A percentile compares a stretch with the other conserved stretches of the same genome.
phyloP scores from a whole-genome alignment of 257 asterid species.

The Solanum pinnatisectum region DNA sequence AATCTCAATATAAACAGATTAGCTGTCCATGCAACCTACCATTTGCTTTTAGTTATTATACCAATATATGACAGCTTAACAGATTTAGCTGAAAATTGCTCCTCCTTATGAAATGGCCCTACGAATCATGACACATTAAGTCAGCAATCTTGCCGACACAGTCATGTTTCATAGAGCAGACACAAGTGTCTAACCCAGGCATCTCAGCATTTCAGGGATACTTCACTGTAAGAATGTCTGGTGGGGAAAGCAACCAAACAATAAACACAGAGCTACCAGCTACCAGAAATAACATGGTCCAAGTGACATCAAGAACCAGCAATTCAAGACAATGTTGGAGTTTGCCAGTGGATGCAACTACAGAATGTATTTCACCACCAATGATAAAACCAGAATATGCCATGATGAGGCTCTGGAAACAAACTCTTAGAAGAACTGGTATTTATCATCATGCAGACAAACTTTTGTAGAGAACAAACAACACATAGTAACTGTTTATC shows the following conservation, averaged over 20 bases:
- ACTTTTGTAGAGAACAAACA: background rate
- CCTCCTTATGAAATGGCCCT: background rate
- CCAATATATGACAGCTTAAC: background rate
- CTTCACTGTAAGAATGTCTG: background rate
- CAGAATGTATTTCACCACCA: background rate
- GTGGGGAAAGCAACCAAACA: background rate
- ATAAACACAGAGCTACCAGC: background rate
- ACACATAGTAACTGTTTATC: background rate
- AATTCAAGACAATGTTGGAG: background rate
- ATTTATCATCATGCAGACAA: background rate
- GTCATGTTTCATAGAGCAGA: background rate
- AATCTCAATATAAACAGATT: background rate
- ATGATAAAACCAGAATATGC: background rate
- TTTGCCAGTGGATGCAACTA: background rate
- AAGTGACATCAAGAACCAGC: background rate
- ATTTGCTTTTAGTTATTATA: background rate
- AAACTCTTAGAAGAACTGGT: background rate
- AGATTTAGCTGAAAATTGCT: background rate
- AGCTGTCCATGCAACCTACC: background rate
- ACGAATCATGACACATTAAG: background rate
- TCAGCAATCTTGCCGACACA: background rate
- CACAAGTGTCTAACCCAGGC: background rate
- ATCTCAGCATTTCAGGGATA: background rate
- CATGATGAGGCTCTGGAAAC: background rate
- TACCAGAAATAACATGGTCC: background rate